phyloP scores from a whole-genome alignment of 176 grass and related monocot species.

The Tillandsia leiboldiana region DNA sequence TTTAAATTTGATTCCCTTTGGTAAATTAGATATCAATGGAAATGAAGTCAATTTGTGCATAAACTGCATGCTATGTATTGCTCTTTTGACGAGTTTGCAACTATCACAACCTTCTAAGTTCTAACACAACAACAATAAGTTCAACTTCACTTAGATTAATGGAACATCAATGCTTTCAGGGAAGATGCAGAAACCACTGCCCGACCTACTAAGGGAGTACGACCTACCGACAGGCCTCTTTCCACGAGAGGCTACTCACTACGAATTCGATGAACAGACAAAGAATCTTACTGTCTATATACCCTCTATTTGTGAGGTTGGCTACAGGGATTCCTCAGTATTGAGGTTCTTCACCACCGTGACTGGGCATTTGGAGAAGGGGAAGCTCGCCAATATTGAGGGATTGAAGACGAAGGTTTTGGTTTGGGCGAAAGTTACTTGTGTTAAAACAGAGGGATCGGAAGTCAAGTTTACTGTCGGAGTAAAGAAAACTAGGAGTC shows the following conservation, averaged over 20 bases:
- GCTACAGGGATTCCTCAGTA: constrained; percentile 72
- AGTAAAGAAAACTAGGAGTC: constrained; percentile 58
- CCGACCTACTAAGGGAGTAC: constrained; percentile 74
- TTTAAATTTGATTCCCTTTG: too few relatives aligned
- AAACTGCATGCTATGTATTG: too few relatives aligned
- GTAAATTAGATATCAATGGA: too few relatives aligned
- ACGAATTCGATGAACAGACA: constrained; percentile 67
- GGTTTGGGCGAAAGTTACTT: constrained; percentile 76
- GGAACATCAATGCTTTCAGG: constrained; percentile 16
- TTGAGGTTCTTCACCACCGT: constrained; percentile 66
- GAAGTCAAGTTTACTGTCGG: constrained; percentile 72
- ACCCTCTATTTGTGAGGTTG: constrained; percentile 72
- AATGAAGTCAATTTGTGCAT: too few relatives aligned
- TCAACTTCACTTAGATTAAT: neutral
- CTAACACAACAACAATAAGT: neutral
- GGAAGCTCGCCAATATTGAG: constrained; percentile 47
- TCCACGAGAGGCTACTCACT: constrained; percentile 75
- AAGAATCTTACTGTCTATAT: constrained; percentile 72
- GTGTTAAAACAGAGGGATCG: constrained; percentile 57
- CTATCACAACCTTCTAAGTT: neutral
- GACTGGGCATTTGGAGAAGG: constrained; percentile 47
- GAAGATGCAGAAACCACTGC: constrained; percentile 88
- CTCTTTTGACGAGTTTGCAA: neutral
- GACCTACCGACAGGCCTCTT: constrained; percentile 64
- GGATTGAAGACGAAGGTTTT: constrained; percentile 94